Evolutionary conservation across 129 eudicot species (phyloP).

Genomic region (Heracleum sosnowskyi): DNA sequence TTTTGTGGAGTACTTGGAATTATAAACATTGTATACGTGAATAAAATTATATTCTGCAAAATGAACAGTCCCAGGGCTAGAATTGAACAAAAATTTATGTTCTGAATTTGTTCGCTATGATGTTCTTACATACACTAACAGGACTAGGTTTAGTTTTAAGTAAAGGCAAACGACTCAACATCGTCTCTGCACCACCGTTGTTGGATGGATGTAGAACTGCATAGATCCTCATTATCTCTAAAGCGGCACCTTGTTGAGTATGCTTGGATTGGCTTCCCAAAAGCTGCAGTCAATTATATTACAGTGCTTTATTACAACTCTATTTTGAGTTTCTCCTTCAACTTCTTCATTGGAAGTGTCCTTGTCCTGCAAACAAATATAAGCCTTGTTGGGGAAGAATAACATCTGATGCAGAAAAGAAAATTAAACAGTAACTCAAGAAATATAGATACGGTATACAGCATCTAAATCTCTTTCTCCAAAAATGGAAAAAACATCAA

Average conservation of each 20-base stretch:
- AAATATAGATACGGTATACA: too few relatives aligned
- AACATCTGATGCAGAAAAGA: neutral
- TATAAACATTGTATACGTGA: neutral
- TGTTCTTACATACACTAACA: neutral
- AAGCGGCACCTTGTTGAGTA: conserved; percentile 7
- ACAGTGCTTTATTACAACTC: conserved; percentile 29
- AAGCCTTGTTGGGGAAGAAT: neutral
- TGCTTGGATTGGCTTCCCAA: conserved; percentile 34
- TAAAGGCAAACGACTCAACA: too few relatives aligned
- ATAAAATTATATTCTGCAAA: neutral
- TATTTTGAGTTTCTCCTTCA: conserved; percentile 16
- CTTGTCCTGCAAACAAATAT: conserved; percentile 20
- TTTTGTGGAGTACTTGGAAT: too few relatives aligned
- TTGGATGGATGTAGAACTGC: neutral
- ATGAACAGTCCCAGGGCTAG: neutral
- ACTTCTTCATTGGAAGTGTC: neutral
- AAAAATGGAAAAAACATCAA: neutral
- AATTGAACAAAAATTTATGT: neutral
- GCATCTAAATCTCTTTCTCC: neutral
- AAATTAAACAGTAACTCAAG: neutral
- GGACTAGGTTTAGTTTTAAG: neutral
- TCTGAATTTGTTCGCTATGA: neutral
- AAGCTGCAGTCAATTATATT: conserved; percentile 38
- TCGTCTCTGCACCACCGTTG: neutral
- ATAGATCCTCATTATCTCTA: neutral